These are phyloP conservation scores for Brettanomyces bruxellensis DNA, from an alignment of 805 yeast species.

Conservation along the genomic window DNA sequence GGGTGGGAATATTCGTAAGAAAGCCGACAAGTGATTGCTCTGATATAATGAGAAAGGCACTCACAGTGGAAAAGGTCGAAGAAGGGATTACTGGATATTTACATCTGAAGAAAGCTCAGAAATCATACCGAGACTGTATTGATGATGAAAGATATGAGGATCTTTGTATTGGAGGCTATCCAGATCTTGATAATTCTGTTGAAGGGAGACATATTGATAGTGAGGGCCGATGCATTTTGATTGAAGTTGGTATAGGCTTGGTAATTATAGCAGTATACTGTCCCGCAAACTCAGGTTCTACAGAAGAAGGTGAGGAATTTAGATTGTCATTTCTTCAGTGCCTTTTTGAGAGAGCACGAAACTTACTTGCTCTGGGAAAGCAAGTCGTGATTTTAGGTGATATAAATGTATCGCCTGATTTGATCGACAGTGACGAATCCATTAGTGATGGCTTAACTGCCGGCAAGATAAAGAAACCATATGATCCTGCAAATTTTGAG, in stretches of 20 bases:
- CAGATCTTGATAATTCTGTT: constrained; percentile 29
- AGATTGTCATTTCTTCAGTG: constrained; percentile 49
- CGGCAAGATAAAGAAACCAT: constrained; percentile 21
- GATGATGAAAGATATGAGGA: constrained; percentile 4
- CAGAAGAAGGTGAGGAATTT: constrained; percentile 56
- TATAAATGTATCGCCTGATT: constrained; percentile 70
- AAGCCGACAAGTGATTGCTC: constrained; percentile 38
- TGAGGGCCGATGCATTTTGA: constrained; percentile 77
- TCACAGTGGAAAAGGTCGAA: constrained; percentile 66
- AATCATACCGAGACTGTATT: constrained; percentile 21
- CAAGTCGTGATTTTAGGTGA: constrained; percentile 82
- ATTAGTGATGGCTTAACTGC: constrained; percentile 37
- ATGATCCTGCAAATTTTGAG: constrained; percentile 26
- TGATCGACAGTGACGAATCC: constrained; percentile 74
- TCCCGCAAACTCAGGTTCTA: constrained; percentile 79
- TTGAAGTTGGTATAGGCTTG: constrained; percentile 58
- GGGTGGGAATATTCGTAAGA: constrained; percentile 78
- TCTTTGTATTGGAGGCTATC: constrained; percentile 68
- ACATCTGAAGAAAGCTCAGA: constrained; percentile 9
- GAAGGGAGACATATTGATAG: constrained; percentile 42
- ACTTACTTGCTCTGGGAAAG: constrained; percentile 48
- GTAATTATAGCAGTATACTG: constrained; percentile 70
- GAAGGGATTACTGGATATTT: constrained; percentile 83
- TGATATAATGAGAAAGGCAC: constrained; percentile 21
- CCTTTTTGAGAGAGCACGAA: constrained; percentile 53